Conservation (phyloP, 192 early-diverging fungal genomes). For the Entophlyctis helioformis region DNA sequence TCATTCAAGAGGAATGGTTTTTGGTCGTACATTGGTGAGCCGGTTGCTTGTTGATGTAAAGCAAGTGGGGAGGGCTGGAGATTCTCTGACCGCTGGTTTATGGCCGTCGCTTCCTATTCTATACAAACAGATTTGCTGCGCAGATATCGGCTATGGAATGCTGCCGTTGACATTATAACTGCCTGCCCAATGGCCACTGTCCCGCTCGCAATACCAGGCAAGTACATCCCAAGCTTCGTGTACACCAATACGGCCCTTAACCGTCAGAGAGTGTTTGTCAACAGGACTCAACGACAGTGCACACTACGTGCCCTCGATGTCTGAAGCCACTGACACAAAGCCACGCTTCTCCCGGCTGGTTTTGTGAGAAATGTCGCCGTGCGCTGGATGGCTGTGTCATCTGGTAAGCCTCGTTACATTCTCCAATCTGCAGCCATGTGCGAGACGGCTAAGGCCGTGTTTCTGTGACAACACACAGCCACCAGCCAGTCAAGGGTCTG, state of each 20-base stretch:
- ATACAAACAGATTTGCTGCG: conserved; percentile 45
- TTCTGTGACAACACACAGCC: conserved; percentile 29
- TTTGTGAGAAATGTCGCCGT: conserved; percentile 56
- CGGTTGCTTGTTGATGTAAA: background rate
- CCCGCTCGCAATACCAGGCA: conserved; percentile 40
- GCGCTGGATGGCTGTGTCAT: conserved; percentile 53
- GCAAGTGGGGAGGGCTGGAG: background rate
- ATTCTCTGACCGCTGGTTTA: background rate
- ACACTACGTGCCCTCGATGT: conserved; percentile 58
- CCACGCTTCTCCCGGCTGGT: conserved; percentile 36
- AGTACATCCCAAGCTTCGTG: conserved; percentile 6
- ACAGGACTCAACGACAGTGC: conserved; percentile 60
- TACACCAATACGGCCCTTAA: conserved; percentile 6
- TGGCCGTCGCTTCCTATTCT: background rate
- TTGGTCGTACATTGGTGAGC: conserved; percentile 53
- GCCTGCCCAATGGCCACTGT: conserved; percentile 28
- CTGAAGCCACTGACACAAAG: conserved; percentile 41
- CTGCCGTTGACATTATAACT: conserved; percentile 48
- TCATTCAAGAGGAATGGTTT: conserved; percentile 56
- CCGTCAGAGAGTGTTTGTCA: background rate
- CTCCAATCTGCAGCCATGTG: conserved; percentile 1
- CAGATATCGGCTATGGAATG: conserved; percentile 56
- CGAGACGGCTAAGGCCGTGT: background rate
- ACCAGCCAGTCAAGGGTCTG: conserved; percentile 55
- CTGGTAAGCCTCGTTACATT: conserved; percentile 32